Base-by-base conservation (phyloP, 2,329 filamentous ascomycete genomes). In the Emergomyces pasteurianus region DNA sequence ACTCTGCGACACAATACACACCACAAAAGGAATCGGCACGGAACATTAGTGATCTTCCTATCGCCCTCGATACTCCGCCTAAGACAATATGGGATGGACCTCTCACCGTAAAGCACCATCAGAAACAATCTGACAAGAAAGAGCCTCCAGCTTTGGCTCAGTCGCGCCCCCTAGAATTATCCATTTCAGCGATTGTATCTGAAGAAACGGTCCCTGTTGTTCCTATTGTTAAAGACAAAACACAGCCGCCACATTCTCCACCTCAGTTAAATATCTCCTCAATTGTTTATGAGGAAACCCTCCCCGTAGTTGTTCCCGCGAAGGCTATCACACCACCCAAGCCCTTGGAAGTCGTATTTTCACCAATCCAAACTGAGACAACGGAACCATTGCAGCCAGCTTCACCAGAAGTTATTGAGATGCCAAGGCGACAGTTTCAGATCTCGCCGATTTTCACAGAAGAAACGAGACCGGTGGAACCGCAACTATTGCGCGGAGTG, bases 1-100 rank as follows among this genome's bases (percentile, higher is more conserved):
- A 74, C 65, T 74, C 73, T 62, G 72, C 69, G 60, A 77, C 76
- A 6, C 77, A 79, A 61, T 77, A 72, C 67, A 73, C 71, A 46
- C 77, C 78, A 21, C 67, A 71, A 54, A 72, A 72, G 59, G 59
- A 63, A 31, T 59, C 61, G 8, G 42, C 63, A 10, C 65, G 63
- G 40, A 26, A 59, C 1, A 67, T 68, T 55, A 65, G 63, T 36
- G 74, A 73, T 49, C 62, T 50, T 56, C 62, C 58, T 59, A 63
- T 58, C 52, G 64, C 62, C n/a, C 65, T 69, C 58, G 69, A 71
- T 59, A 76, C 74, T 5, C 73, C 75, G 16, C 74, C 75, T 1
- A 74, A 76, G 66, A 75, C 73, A 62, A 69, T 69, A 12, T 76
- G 73, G 71, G 74, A 77, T 62, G 71, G 73, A 58, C 65, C 67